Percentiles rank a stretch among this genome's conserved stretches.
Conservation (phyloP, 2,329 filamentous ascomycete genomes). For the Aspergillus pseudotamarii region DNA sequence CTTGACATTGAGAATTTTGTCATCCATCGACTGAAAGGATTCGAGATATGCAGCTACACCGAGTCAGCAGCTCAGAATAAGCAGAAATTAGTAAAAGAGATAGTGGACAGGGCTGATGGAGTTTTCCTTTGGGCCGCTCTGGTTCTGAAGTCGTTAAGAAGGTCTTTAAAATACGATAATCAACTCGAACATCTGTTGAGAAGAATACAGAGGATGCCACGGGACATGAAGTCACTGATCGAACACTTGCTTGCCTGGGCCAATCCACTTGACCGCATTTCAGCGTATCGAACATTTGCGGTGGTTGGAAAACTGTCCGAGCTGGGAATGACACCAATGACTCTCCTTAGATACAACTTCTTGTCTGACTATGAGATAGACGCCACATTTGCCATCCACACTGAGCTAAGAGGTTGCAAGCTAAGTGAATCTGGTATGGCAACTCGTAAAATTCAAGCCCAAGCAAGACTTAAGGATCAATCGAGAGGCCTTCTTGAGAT, state of each 20-base stretch:
- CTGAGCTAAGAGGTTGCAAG: neutral
- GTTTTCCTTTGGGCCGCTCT: constrained; percentile 1
- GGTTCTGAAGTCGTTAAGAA: neutral
- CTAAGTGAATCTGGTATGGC: neutral
- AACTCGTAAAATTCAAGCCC: neutral
- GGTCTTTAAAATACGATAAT: neutral
- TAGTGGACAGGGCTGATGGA: neutral
- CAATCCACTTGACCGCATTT: neutral
- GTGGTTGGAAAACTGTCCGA: neutral
- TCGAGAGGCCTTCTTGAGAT: neutral
- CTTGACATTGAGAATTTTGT: neutral
- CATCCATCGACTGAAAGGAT: neutral
- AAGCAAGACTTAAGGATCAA: neutral
- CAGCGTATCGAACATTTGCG: neutral
- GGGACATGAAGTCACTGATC: neutral
- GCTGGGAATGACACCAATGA: neutral
- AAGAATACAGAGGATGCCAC: neutral
- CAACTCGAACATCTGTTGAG: neutral
- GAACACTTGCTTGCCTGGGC: neutral
- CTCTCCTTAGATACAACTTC: neutral
- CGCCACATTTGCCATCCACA: neutral
- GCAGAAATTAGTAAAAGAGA: neutral
- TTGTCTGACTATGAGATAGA: neutral
- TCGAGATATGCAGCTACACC: neutral
- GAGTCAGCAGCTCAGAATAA: neutral